Conservation (phyloP, 306 rosid genomes). For the Rubus idaeus region DNA sequence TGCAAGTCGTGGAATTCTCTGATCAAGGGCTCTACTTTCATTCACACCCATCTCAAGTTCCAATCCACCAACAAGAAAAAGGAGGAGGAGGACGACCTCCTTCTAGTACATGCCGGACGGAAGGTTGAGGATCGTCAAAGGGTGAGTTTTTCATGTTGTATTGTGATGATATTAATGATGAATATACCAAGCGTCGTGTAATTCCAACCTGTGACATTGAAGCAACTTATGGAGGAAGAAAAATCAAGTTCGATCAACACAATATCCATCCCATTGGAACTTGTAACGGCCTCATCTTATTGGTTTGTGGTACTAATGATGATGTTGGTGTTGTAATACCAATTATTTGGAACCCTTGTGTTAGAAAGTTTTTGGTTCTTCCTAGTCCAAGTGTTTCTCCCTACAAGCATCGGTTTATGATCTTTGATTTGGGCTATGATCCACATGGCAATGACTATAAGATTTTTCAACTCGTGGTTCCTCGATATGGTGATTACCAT, state of each 20-base stretch:
- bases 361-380: not conserved
- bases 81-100: not conserved
- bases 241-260: not conserved
- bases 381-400: not conserved
- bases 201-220: not conserved
- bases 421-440: not conserved
- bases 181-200: not conserved
- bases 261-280: not conserved
- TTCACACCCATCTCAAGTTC: not conserved
- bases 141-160: not conserved
- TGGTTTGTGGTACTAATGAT: too few relatives aligned
- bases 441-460: not conserved
- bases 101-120: not conserved
- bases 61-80: not conserved
- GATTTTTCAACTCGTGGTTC: not conserved
- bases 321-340: not conserved
- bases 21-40: not conserved
- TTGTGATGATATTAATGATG: not conserved
- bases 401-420: not conserved
- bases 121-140: not conserved
- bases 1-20: not conserved
- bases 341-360: not conserved
- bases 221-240: not conserved
- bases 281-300: not conserved
- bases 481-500: fast-evolving